Evolutionary conservation across 176 grass and related monocot species (phyloP).

Genomic region (Eleusine coracana): DNA sequence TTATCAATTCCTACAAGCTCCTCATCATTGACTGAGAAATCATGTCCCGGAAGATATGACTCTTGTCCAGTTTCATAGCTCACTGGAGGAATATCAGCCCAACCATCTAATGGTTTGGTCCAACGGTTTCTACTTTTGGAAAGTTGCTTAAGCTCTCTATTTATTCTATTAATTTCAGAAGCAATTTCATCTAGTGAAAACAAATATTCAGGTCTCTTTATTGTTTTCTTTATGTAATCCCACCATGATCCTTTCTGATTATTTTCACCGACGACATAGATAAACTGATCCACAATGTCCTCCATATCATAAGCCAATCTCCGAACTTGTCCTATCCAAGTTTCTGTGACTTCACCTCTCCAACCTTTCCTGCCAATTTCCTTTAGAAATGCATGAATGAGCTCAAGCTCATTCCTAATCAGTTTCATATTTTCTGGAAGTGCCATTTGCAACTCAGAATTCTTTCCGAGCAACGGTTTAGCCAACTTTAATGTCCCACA

Average conservation of each 20-base stretch:
- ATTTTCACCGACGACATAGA: slow-evolving; percentile 1
- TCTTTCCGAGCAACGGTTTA: slow-evolving; percentile 20
- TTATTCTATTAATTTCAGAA: not conserved
- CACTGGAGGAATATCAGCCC: not conserved
- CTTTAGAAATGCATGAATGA: slow-evolving; percentile 42
- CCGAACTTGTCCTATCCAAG: slow-evolving; percentile 39
- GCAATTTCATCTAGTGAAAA: slow-evolving; percentile 26
- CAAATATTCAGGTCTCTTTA: slow-evolving; percentile 13
- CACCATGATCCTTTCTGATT: not conserved
- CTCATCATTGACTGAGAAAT: slow-evolving; percentile 31
- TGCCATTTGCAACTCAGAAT: not conserved
- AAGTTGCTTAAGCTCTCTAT: slow-evolving; percentile 7
- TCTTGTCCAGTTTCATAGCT: slow-evolving; percentile 15
- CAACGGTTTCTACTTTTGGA: slow-evolving; percentile 19
- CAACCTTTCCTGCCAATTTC: not conserved
- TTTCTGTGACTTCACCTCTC: slow-evolving; percentile 26
- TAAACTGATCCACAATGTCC: slow-evolving; percentile 41
- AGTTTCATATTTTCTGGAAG: slow-evolving; percentile 35
- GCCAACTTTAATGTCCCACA: slow-evolving; percentile 19
- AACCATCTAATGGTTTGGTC: not conserved
- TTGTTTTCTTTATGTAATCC: slow-evolving; percentile 24
- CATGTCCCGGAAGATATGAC: slow-evolving; percentile 9
- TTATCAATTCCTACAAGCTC: slow-evolving; percentile 42
- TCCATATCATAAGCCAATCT: slow-evolving; percentile 44
- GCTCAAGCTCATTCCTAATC: slow-evolving; percentile 35